These are phyloP conservation scores for Clarireedia hainanense DNA, from an alignment of 2,329 filamentous ascomycete species.

Conservation along the genomic window DNA sequence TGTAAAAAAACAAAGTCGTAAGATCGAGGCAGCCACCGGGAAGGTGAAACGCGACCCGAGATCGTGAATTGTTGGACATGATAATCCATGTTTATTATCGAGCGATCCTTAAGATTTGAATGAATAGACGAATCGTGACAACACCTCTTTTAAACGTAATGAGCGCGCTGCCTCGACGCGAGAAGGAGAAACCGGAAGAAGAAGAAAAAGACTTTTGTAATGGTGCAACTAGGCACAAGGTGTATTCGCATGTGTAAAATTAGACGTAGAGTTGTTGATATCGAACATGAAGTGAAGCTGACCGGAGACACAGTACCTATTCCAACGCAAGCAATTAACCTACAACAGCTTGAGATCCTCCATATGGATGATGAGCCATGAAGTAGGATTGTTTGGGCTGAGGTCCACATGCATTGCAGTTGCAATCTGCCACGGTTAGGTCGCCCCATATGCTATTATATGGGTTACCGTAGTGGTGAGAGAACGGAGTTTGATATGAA, in stretches of 20 bases:
- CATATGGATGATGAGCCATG: slow-evolving; percentile 35
- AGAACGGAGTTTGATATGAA: slow-evolving; percentile 40
- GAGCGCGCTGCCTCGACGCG: slow-evolving; percentile 16
- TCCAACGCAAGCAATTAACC: slow-evolving; percentile 21
- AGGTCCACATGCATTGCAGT: slow-evolving; percentile 40
- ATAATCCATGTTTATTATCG: slow-evolving; percentile 24
- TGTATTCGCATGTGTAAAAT: slow-evolving; percentile 15
- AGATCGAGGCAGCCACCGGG: slow-evolving; percentile 31
- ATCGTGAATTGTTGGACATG: slow-evolving; percentile 23
- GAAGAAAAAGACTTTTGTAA: slow-evolving; percentile 25
- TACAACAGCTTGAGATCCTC: slow-evolving; percentile 40
- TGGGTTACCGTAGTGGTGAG: slow-evolving; percentile 32
- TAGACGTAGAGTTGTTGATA: not conserved
- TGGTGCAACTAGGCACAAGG: slow-evolving; percentile 20
- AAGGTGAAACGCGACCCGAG: slow-evolving; percentile 30
- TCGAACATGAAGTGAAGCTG: not conserved
- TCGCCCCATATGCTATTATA: slow-evolving; percentile 38
- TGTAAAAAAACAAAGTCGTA: slow-evolving; percentile 26
- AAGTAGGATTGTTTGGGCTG: slow-evolving; percentile 39
- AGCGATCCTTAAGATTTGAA: slow-evolving; percentile 17
- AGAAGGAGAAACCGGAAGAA: slow-evolving; percentile 11
- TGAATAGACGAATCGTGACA: slow-evolving; percentile 13
- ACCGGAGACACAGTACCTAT: too few relatives aligned
- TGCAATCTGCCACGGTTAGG: slow-evolving; percentile 38
- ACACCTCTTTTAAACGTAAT: slow-evolving; percentile 24